phyloP scores from a whole-genome alignment of 495 filamentous ascomycete species.

The Tuber calosporum region DNA sequence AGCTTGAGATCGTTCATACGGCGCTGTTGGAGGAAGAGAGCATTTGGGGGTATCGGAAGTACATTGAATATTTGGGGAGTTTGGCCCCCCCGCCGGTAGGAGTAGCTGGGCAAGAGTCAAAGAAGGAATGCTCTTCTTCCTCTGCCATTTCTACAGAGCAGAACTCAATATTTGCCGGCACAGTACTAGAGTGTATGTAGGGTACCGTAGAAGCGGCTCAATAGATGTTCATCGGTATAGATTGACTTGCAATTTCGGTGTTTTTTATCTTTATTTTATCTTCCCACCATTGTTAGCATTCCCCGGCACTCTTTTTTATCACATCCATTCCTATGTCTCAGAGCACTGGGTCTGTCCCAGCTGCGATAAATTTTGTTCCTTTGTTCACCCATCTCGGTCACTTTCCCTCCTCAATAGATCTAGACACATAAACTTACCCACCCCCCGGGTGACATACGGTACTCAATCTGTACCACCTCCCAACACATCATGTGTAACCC shows the following conservation, averaged over 20 bases:
- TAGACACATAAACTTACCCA: background rate
- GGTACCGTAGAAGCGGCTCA: background rate
- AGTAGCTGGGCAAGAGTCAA: background rate
- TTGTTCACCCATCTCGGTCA: background rate
- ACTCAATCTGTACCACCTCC: background rate
- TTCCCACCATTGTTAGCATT: background rate
- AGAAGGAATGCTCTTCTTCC: background rate
- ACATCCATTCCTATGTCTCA: background rate
- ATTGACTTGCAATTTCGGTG: background rate
- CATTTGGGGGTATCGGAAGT: conserved; percentile 35
- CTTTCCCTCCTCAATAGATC: background rate
- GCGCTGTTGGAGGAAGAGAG: conserved; percentile 23
- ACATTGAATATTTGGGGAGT: conserved; percentile 27
- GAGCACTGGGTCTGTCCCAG: background rate
- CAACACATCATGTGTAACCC: background rate
- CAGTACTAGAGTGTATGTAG: background rate
- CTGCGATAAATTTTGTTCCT: background rate
- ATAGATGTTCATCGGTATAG: background rate
- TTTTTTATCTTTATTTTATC: background rate
- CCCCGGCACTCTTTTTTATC: background rate
- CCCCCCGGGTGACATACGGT: background rate
- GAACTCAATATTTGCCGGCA: background rate
- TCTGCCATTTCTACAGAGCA: background rate
- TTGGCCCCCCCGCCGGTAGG: conserved; percentile 1
- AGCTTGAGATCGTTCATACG: conserved; percentile 24